Conservation (phyloP, 352 stramenopile species). For the Pythium vanterpoolii region DNA sequence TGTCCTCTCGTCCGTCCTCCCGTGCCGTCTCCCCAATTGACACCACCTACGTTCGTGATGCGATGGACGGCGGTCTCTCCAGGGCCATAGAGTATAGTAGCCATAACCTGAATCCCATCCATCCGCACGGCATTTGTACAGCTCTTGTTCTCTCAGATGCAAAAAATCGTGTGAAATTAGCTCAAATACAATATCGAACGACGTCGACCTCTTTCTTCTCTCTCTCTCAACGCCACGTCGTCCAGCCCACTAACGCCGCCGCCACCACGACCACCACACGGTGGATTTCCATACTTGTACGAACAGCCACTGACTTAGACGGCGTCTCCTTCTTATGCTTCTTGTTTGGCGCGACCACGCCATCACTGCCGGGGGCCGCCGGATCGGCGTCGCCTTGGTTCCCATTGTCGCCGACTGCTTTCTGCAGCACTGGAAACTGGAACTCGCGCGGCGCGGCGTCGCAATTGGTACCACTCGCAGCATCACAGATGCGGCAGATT, state of each 20-base stretch:
- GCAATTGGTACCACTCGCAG: constrained; percentile 7
- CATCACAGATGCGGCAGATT: constrained; percentile 25
- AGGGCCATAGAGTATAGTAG: background rate
- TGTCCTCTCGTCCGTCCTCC: background rate
- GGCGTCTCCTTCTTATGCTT: background rate
- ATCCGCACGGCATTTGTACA: background rate
- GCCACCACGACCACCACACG: background rate
- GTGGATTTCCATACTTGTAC: background rate
- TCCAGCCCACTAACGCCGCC: background rate
- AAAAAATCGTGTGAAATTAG: too few species aligned
- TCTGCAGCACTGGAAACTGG: constrained; percentile 20
- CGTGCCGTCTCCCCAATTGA: background rate
- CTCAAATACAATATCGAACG: too few species aligned
- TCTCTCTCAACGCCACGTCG: background rate
- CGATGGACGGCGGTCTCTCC: background rate
- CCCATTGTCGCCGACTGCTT: constrained; percentile 10
- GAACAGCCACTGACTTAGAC: background rate
- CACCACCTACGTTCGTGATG: background rate
- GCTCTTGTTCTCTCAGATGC: too few species aligned
- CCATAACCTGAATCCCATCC: background rate
- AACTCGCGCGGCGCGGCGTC: constrained; percentile 8
- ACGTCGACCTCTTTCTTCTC: background rate
- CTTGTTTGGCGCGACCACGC: background rate
- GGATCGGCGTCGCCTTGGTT: constrained; percentile 1
- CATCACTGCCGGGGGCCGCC: background rate